phyloP scores from a whole-genome alignment of 176 grass and related monocot species.

The Oryza australiensis region DNA sequence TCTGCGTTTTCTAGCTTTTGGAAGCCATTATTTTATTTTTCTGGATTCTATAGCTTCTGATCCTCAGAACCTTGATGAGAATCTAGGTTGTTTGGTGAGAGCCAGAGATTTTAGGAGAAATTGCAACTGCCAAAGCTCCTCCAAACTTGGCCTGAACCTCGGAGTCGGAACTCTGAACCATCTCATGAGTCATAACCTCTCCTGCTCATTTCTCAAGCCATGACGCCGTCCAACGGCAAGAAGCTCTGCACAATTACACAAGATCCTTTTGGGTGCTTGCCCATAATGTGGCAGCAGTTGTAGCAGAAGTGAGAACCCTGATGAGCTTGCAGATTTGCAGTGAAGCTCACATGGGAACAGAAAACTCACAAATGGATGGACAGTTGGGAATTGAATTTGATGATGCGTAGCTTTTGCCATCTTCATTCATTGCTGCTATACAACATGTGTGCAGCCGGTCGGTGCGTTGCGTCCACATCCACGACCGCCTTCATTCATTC shows the following conservation, averaged over 20 bases:
- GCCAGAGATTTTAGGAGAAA: no score
- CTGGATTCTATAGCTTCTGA: no score
- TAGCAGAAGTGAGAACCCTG: background rate
- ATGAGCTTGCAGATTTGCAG: conserved; percentile 1
- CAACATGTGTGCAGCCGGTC: background rate
- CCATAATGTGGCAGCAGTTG: background rate
- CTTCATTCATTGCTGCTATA: background rate
- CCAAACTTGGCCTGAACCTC: background rate
- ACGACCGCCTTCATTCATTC: background rate
- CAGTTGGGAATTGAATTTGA: conserved; percentile 34
- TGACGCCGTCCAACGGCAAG: background rate
- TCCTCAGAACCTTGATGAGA: no score
- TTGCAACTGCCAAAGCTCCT: no score
- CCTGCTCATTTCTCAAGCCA: background rate
- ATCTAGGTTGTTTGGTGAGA: no score
- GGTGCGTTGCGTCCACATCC: background rate
- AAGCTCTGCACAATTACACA: background rate
- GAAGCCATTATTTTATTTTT: no score
- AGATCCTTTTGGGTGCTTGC: background rate
- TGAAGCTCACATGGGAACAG: conserved; percentile 8
- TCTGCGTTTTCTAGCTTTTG: no score
- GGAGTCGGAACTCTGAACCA: background rate
- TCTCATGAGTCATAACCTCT: conserved; percentile 11
- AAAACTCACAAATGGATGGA: background rate
- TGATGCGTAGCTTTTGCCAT: background rate